phyloP scores from a whole-genome alignment of 2,329 filamentous ascomycete species.

The Gaeumannomyces tritici region DNA sequence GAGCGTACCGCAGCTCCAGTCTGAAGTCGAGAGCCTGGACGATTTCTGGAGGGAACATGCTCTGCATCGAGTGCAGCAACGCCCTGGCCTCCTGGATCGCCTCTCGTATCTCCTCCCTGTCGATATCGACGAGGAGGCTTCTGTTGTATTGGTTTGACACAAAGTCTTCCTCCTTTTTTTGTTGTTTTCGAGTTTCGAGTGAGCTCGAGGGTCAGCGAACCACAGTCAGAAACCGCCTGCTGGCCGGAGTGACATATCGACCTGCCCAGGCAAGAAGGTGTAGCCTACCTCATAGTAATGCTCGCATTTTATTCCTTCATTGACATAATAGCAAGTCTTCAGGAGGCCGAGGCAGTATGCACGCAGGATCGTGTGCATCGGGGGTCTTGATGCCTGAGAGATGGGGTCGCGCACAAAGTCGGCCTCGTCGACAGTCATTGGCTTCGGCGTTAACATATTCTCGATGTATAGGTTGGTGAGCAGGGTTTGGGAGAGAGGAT shows the following conservation, averaged over 20 bases:
- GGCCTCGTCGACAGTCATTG: conserved; percentile 53
- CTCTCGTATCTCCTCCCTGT: conserved; percentile 42
- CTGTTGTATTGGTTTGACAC: conserved; percentile 85
- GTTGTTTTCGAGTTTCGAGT: background rate
- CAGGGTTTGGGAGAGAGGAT: conserved; percentile 86
- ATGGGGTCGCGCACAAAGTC: conserved; percentile 40
- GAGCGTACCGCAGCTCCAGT: conserved; percentile 55
- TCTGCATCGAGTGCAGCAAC: conserved; percentile 34
- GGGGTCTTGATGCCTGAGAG: conserved; percentile 22
- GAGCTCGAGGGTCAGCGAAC: background rate
- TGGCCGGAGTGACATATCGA: background rate
- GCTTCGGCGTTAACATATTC: conserved; percentile 63
- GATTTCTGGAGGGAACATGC: conserved; percentile 29
- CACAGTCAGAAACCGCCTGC: too few species aligned
- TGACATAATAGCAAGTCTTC: conserved; percentile 73
- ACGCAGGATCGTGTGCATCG: conserved; percentile 57
- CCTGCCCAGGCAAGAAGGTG: background rate
- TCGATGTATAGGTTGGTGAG: conserved; percentile 92
- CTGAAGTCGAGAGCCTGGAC: conserved; percentile 51
- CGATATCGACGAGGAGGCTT: conserved; percentile 58
- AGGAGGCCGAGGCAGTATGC: conserved; percentile 80
- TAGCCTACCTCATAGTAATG: conserved; percentile 75
- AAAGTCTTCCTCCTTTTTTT: conserved; percentile 79
- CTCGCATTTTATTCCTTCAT: conserved; percentile 67
- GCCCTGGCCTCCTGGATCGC: conserved; percentile 44